Conservation (phyloP, 805 yeast genomes). For the Teunomyces aglyptinius region DNA sequence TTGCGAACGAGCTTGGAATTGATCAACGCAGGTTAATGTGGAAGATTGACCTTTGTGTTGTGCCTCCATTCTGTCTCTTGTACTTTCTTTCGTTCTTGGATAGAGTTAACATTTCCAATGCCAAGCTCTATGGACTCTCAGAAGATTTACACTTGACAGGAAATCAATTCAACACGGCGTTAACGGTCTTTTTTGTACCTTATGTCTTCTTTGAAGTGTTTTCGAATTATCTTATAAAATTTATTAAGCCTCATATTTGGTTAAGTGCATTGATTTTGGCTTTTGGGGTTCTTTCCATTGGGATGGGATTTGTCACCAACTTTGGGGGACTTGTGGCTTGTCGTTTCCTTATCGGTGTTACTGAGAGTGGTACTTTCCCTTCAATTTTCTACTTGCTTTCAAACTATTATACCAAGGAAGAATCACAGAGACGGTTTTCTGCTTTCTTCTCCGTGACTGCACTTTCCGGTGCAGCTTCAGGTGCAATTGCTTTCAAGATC, state of each 20-base stretch:
- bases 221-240: constrained; percentile 60
- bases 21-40: constrained; percentile 56
- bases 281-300: constrained; percentile 65
- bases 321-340: constrained; percentile 61
- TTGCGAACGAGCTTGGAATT: constrained; percentile 39
- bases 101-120: constrained; percentile 80
- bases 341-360: constrained; percentile 63
- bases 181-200: constrained; percentile 71
- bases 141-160: constrained; percentile 53
- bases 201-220: constrained; percentile 64
- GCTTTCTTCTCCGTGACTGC: constrained; percentile 70
- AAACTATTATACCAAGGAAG: constrained; percentile 61
- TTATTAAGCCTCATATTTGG: constrained; percentile 64
- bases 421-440: constrained; percentile 67
- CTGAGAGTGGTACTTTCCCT: constrained; percentile 74
- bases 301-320: constrained; percentile 61
- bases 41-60: constrained; percentile 66
- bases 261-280: constrained; percentile 53
- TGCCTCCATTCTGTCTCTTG: constrained; percentile 72
- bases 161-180: constrained; percentile 59
- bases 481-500: constrained; percentile 67
- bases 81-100: constrained; percentile 78
- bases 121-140: constrained; percentile 68
- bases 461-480: constrained; percentile 77
- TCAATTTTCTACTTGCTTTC: constrained; percentile 69